Evolutionary conservation across 352 stramenopile species (phyloP).

Genomic region (Aphanomyces euteiches): DNA sequence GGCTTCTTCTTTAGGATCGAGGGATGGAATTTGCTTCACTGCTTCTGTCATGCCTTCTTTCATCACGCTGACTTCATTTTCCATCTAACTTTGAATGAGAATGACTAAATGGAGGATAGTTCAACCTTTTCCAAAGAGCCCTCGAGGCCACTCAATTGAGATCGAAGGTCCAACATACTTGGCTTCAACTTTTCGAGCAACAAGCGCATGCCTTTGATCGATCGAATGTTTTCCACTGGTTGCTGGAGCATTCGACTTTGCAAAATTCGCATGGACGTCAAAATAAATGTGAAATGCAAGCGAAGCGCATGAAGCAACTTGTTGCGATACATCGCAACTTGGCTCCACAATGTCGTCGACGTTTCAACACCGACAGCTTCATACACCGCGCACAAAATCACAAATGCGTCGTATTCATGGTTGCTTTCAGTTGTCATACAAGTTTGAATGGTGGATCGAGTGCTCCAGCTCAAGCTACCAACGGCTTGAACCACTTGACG

Average conservation of each 20-base stretch:
- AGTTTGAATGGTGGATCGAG: conserved; percentile 80
- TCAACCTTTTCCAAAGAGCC: conserved; percentile 56
- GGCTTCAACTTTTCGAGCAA: conserved; percentile 64
- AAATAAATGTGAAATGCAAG: conserved; percentile 63
- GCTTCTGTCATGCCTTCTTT: conserved; percentile 58
- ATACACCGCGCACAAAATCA: conserved; percentile 85
- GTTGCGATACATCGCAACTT: conserved; percentile 63
- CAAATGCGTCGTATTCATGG: conserved; percentile 74
- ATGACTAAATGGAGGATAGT: too few relatives aligned
- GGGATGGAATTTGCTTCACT: conserved; percentile 50
- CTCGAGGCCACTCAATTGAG: conserved; percentile 61
- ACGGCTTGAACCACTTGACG: conserved; percentile 84
- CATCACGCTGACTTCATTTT: conserved; percentile 76
- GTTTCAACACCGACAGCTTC: conserved; percentile 56
- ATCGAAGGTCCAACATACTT: conserved; percentile 59
- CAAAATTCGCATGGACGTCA: conserved; percentile 68
- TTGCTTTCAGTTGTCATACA: conserved; percentile 71
- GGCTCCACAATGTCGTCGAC: conserved; percentile 64
- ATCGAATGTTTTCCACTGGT: conserved; percentile 61
- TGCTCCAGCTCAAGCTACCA: conserved; percentile 72
- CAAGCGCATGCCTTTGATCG: conserved; percentile 67
- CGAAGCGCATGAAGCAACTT: conserved; percentile 65
- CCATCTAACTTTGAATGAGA: conserved; percentile 33
- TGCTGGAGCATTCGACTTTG: conserved; percentile 42
- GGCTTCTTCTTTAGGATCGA: conserved; percentile 65